phyloP scores from a whole-genome alignment of 2,329 filamentous ascomycete species.

The Botryotinia narcissicola region DNA sequence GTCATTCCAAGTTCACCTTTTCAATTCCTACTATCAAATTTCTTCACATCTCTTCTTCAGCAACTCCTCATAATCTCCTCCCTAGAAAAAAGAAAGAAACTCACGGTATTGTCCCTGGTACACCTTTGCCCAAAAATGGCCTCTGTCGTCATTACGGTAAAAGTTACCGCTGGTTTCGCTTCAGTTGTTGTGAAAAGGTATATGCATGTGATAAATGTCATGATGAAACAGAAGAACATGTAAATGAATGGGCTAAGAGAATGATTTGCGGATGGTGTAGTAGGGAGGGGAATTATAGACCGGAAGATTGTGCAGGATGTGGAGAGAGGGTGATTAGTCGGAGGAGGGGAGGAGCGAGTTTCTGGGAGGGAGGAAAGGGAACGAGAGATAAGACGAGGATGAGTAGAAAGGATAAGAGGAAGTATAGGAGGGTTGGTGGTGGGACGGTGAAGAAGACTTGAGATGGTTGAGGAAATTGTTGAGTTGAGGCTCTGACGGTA shows the following conservation, averaged over 20 bases:
- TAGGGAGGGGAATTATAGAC: constrained; percentile 74
- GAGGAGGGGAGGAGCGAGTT: constrained; percentile 60
- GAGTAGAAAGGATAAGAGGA: constrained; percentile 74
- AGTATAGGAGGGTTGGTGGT: constrained; percentile 60
- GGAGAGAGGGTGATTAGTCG: constrained; percentile 65
- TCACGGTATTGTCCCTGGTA: constrained; percentile 56
- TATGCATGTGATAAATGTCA: constrained; percentile 72
- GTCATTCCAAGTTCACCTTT: constrained; percentile 77
- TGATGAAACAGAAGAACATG: constrained; percentile 67
- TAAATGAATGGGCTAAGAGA: constrained; percentile 76
- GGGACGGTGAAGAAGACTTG: constrained; percentile 21
- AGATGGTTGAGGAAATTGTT: neutral
- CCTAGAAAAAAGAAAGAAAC: constrained; percentile 49
- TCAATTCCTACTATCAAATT: constrained; percentile 77
- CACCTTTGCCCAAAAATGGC: constrained; percentile 52
- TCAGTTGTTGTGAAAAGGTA: constrained; percentile 59
- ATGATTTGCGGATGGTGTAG: constrained; percentile 83
- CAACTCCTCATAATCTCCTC: constrained; percentile 42
- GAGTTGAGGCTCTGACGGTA: neutral
- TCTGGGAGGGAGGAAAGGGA: constrained; percentile 85
- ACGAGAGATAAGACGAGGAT: constrained; percentile 70
- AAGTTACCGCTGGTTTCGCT: constrained; percentile 63
- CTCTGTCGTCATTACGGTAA: constrained; percentile 58
- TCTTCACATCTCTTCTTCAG: constrained; percentile 60
- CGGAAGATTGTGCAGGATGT: constrained; percentile 74